phyloP scores from a whole-genome alignment of 2,329 filamentous ascomycete species.

The Fusarium sp. region DNA sequence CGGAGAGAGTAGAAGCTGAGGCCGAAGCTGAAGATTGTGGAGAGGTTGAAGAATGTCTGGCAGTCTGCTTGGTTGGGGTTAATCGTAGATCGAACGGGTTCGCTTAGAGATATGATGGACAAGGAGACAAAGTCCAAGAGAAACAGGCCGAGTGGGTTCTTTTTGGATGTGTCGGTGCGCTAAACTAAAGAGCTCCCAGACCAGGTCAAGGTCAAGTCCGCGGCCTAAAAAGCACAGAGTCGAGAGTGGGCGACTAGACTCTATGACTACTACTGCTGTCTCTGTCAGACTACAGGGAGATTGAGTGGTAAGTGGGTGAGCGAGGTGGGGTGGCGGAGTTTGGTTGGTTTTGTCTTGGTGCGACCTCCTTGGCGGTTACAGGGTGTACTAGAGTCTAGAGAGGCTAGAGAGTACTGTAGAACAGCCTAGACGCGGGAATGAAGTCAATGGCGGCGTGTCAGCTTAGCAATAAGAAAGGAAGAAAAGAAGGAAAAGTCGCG shows the following conservation, averaged over 20 bases:
- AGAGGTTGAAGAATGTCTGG: constrained; percentile 33
- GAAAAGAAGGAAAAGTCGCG: background rate
- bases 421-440: background rate
- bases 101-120: constrained; percentile 34
- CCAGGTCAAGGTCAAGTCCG: constrained; percentile 21
- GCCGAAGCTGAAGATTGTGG: constrained; percentile 19
- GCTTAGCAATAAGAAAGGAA: constrained; percentile 3
- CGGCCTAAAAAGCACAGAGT: constrained; percentile 1
- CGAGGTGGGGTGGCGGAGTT: constrained; percentile 42
- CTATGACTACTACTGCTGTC: constrained; percentile 27
- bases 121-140: constrained; percentile 32
- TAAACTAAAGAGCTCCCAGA: constrained; percentile 30
- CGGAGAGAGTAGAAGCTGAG: constrained; percentile 2
- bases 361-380: constrained; percentile 33
- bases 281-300: constrained; percentile 31
- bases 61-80: constrained; percentile 23
- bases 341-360: constrained; percentile 33
- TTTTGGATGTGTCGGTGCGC: constrained; percentile 23
- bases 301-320: background rate
- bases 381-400: background rate
- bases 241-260: constrained; percentile 5
- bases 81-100: constrained; percentile 38
- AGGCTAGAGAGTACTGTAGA: no score
- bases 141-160: constrained; percentile 7
- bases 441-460: background rate